phyloP scores from a whole-genome alignment of 208 protist species.

The Polymyxa betae region DNA sequence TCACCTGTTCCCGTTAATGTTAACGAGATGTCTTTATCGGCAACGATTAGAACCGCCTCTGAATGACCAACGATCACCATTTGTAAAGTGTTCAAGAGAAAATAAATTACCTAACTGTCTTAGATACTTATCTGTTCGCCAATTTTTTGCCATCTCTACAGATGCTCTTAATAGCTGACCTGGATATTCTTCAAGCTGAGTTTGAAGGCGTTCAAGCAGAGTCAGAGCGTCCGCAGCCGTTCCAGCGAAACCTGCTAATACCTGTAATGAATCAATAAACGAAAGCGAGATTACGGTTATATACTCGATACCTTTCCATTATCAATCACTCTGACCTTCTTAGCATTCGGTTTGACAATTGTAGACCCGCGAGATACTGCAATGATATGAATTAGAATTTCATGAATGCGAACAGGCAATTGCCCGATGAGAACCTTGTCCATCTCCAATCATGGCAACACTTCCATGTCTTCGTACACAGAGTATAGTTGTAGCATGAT shows the following conservation, averaged over 20 bases:
- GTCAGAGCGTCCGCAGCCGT: slow-evolving; percentile 90
- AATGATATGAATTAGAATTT: not conserved
- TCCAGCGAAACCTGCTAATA: slow-evolving; percentile 86
- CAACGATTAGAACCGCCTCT: slow-evolving; percentile 90
- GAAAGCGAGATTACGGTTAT: not conserved
- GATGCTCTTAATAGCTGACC: slow-evolving; percentile 86
- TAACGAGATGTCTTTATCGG: slow-evolving; percentile 82
- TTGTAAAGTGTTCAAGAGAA: not conserved
- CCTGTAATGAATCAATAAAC: not conserved
- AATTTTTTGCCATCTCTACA: slow-evolving; percentile 91
- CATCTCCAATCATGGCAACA: slow-evolving; percentile 88
- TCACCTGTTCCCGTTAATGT: slow-evolving; percentile 91
- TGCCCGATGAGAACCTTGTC: slow-evolving; percentile 70
- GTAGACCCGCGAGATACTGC: slow-evolving; percentile 86
- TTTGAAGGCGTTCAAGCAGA: slow-evolving; percentile 90
- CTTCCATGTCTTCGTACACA: slow-evolving; percentile 64
- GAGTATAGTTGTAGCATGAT: slow-evolving; percentile 27
- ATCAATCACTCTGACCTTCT: slow-evolving; percentile 65
- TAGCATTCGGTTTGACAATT: slow-evolving; percentile 69
- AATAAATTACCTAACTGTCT: slow-evolving; percentile 69
- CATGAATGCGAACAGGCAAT: not conserved
- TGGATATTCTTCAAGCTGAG: slow-evolving; percentile 86
- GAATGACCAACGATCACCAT: slow-evolving; percentile 59
- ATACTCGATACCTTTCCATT: slow-evolving; percentile 69
- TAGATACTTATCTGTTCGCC: slow-evolving; percentile 89